Evolutionary conservation across 148 eudicot genomes (phyloP), one percentile per base, ranked within the genome.

Genomic region (Rhododendron kiyosumense): DNA sequence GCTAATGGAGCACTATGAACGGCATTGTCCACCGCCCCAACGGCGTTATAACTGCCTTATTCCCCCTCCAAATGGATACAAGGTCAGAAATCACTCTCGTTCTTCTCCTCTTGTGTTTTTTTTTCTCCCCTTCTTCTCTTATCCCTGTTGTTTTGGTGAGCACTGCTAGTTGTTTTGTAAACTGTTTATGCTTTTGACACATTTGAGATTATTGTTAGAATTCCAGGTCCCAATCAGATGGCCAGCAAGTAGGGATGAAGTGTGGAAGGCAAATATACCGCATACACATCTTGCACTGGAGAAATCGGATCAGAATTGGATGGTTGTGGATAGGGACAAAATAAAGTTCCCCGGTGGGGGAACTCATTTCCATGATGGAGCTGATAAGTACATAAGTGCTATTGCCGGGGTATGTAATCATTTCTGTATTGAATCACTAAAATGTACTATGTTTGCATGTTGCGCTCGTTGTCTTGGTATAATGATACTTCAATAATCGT

Each of bases 211-310:
- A 11, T 85, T 89, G 88, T 90, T 91, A 88, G 90, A 81, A 87
- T 85, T 85, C 75, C 93, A 94, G 97, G 89, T 93, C 84, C 94
- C 97, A 52, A 86, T 94, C 17, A 91, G 92, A 87, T 94, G 97
- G 97, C 97, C 97, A 13, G 90, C 87, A 7, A 93, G 97, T 79
- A 92, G 97, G 86, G 94, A 94, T 91, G 90, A 90, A 79, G 97
- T 94, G 28, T 94, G 97, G 97, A 94, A 94, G 87, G 94, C 92
- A n/a, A 94, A 94, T 86, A 93, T 94, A 86, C 97, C 97, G 15
- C 97, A 94, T 82, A 93, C 95, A 0, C 97, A 93, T 88, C 94
- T 94, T 65, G 95, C 97, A 20, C 59, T 86, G 43, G 94, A 94
- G 86, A 94, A 94, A 41, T 94, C 97, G 1, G 97, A 94, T 85